Conservation (phyloP, 164 flowering plant species). For the Annona squamosa region DNA sequence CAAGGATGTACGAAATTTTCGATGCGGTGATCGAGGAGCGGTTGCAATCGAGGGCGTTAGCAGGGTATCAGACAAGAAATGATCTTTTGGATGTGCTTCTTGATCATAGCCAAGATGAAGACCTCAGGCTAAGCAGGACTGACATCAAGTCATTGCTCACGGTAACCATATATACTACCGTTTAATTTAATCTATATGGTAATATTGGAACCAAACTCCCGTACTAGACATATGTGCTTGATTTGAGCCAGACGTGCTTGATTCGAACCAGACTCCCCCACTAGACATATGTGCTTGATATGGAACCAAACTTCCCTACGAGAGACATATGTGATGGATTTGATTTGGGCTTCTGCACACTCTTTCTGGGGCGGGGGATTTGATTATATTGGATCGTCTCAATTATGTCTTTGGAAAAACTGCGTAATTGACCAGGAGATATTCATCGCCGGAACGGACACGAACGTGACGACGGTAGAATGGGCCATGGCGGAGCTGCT, state of each 20-base stretch:
- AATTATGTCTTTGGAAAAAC: too few relatives aligned
- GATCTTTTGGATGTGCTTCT: conserved; percentile 18
- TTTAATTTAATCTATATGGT: too few relatives aligned
- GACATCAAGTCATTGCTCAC: not conserved
- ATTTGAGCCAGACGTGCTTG: too few relatives aligned
- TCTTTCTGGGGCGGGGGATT: too few relatives aligned
- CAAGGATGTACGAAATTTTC: conserved; percentile 3
- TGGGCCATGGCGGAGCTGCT: conserved; percentile 22
- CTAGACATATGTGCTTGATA: too few relatives aligned
- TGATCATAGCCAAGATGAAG: conserved; percentile 1
- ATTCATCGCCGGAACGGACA: conserved; percentile 17
- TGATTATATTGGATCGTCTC: too few relatives aligned
- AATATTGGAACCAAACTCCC: too few relatives aligned
- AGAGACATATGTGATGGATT: too few relatives aligned
- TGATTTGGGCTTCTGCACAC: too few relatives aligned
- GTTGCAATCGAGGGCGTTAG: not conserved
- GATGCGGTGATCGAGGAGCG: conserved; percentile 12
- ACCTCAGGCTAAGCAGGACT: not conserved
- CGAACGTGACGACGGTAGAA: conserved; percentile 14
- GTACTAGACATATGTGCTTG: too few relatives aligned
- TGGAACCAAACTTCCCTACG: too few relatives aligned
- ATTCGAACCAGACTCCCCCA: too few relatives aligned
- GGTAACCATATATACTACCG: not conserved
- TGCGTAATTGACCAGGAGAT: conserved; percentile 6
- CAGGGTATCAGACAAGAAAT: not conserved